A percentile compares a stretch with the other conserved stretches of the same genome.
Evolutionary conservation across 2,329 filamentous ascomycete genomes (phyloP).

Genomic region (Fusarium irregulare): DNA sequence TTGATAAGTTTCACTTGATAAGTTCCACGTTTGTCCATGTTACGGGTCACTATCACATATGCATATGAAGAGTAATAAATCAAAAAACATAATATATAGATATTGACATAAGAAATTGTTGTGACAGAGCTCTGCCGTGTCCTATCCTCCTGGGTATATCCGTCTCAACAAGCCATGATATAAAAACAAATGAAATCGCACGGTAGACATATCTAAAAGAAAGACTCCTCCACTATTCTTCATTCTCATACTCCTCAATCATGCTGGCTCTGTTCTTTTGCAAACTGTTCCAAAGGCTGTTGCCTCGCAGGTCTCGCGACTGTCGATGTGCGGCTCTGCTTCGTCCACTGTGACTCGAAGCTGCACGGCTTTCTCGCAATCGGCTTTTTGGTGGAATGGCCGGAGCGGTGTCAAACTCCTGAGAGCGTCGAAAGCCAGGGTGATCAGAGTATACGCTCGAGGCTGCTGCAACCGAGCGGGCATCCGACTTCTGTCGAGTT

Average conservation of each 20-base stretch:
- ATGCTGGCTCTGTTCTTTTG: not conserved
- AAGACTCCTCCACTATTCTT: not conserved
- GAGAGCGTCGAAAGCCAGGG: constrained; percentile 27
- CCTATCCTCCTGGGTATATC: constrained; percentile 21
- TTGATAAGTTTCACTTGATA: not conserved
- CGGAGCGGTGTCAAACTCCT: not conserved
- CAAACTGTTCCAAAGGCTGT: constrained; percentile 4
- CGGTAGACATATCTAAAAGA: not conserved
- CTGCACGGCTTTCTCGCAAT: not conserved
- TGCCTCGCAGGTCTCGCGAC: not conserved
- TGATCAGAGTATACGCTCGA: constrained; percentile 40
- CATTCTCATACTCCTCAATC: not conserved
- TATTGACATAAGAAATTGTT: constrained; percentile 11
- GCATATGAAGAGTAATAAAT: not conserved
- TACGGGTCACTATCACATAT: not conserved
- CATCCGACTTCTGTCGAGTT: not conserved
- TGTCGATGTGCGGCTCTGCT: not conserved
- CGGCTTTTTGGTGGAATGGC: not conserved
- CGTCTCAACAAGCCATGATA: not conserved
- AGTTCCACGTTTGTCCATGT: not conserved
- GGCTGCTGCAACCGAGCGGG: not conserved
- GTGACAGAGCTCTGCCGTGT: constrained; percentile 1
- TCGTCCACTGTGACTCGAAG: not conserved
- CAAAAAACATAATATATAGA: not conserved
- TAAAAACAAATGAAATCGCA: constrained; percentile 1